Evolutionary conservation across 2,329 filamentous ascomycete species (phyloP).

Genomic region (Fusarium xylarioides): DNA sequence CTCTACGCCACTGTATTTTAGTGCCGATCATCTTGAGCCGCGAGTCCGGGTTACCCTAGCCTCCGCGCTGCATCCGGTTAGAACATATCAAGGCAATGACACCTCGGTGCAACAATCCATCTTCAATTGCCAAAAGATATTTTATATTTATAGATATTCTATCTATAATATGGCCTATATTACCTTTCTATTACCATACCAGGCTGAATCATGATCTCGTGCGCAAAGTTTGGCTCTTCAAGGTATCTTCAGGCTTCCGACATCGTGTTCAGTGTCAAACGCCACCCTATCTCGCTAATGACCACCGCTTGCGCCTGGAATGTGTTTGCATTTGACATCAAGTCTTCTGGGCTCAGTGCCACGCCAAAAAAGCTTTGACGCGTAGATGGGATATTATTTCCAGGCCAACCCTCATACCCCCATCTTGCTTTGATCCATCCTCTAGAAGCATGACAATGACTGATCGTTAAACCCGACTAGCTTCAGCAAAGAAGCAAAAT

Average conservation of each 20-base stretch:
- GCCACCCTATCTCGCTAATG: background rate
- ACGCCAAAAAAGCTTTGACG: background rate
- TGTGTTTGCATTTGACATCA: background rate
- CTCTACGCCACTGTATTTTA: background rate
- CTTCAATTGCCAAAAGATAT: background rate
- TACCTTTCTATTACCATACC: too few species aligned
- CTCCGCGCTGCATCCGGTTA: background rate
- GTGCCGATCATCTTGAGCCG: background rate
- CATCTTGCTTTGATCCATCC: background rate
- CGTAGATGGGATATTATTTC: background rate
- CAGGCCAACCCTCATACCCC: fast-evolving
- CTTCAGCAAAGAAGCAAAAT: background rate
- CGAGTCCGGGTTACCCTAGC: background rate
- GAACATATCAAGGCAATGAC: background rate
- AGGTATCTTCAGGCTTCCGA: too few species aligned
- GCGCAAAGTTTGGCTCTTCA: background rate
- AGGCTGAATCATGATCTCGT: background rate
- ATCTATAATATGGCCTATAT: too few species aligned
- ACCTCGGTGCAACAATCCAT: background rate
- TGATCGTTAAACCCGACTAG: background rate
- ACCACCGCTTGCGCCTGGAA: background rate
- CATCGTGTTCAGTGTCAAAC: too few species aligned
- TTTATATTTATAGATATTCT: too few species aligned
- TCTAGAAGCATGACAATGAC: background rate
- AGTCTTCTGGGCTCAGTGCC: background rate